A percentile compares a stretch with the other conserved stretches of the same genome.
Conservation (phyloP, 169 alveolate genomes). For the Perkinsus marinus region DNA sequence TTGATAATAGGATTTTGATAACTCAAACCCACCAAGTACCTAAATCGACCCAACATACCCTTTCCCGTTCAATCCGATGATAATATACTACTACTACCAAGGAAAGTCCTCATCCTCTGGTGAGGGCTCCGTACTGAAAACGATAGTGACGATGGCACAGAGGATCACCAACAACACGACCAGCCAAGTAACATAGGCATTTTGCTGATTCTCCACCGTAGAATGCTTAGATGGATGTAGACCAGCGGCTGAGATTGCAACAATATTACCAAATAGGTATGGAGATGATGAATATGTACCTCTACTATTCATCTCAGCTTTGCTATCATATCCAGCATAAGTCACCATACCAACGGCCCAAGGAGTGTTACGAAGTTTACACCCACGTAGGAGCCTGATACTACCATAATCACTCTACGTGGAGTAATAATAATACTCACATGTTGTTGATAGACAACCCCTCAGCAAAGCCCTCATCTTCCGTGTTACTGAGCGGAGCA, state of each 20-base stretch:
- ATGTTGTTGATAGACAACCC: background rate
- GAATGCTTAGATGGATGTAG: background rate
- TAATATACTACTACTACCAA: background rate
- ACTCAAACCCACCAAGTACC: background rate
- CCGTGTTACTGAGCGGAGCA: background rate
- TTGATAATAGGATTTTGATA: background rate
- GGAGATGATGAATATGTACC: background rate
- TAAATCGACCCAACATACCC: background rate
- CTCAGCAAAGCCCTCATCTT: background rate
- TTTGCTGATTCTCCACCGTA: background rate
- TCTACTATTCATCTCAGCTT: slow-evolving; percentile 5
- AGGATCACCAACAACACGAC: background rate
- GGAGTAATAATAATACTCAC: background rate
- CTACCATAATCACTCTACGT: background rate
- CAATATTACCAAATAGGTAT: background rate
- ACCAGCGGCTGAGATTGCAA: background rate
- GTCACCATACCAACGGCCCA: slow-evolving; percentile 47
- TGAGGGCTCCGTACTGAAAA: background rate
- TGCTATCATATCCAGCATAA: slow-evolving; percentile 55
- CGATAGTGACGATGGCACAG: background rate
- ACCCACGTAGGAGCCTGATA: slow-evolving; percentile 38
- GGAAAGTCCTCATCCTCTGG: background rate
- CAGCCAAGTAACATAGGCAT: background rate
- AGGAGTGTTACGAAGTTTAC: slow-evolving; percentile 40
- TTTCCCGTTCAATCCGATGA: background rate